Evolutionary conservation across 441 rosid species (phyloP).

Genomic region (Brassica hybrid): DNA sequence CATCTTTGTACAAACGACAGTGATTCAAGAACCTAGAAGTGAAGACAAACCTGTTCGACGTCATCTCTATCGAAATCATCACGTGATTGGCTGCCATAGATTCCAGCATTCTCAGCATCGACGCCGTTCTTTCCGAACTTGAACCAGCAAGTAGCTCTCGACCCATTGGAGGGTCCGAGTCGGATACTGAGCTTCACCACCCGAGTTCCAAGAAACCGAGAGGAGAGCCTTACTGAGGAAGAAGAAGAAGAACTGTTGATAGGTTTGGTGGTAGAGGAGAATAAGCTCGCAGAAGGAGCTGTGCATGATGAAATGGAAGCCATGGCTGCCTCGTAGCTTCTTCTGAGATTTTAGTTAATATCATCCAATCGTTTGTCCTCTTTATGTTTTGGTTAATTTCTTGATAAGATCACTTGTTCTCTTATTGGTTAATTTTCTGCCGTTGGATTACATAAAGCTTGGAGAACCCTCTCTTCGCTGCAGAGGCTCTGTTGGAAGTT

Average conservation of each 20-base stretch:
- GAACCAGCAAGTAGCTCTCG: conserved; percentile 78
- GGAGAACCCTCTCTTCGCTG: neutral
- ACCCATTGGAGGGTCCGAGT: conserved; percentile 80
- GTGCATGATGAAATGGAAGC: conserved; percentile 59
- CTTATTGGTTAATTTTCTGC: conserved; percentile 40
- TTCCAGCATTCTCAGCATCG: conserved; percentile 94
- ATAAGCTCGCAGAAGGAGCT: conserved; percentile 38
- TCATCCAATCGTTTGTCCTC: conserved; percentile 27
- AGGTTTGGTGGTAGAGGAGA: conserved; percentile 39
- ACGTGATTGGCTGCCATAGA: conserved; percentile 84
- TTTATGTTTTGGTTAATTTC: neutral
- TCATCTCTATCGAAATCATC: conserved; percentile 93
- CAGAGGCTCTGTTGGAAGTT: neutral
- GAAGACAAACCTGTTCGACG: conserved; percentile 74
- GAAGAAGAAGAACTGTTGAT: conserved; percentile 35
- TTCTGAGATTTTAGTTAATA: conserved; percentile 7
- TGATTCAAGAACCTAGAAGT: conserved; percentile 21
- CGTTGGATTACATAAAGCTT: conserved; percentile 58
- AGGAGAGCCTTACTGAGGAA: conserved; percentile 43
- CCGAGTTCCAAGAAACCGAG: conserved; percentile 62
- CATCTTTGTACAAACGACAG: no score
- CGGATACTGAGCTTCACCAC: conserved; percentile 38
- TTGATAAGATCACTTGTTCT: conserved; percentile 23
- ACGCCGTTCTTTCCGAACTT: conserved; percentile 85
- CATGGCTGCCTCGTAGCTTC: conserved; percentile 48